Evolutionary conservation across 2,329 filamentous ascomycete species (phyloP).

Genomic region (Cordyceps pruinosa): DNA sequence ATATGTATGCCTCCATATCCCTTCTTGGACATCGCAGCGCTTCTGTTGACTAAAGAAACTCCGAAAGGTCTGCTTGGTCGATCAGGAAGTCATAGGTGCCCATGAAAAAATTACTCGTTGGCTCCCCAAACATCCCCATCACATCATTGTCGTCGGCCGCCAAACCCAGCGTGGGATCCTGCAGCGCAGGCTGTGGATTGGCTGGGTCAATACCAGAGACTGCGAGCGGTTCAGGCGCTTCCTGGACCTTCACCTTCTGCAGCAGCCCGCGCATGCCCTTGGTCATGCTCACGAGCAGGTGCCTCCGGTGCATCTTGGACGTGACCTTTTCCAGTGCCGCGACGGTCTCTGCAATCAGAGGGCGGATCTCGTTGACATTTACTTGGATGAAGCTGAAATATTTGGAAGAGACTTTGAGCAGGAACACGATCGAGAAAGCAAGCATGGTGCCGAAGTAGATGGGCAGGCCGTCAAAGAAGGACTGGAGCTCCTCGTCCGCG

Average conservation of each 20-base stretch:
- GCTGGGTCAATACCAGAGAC: too few relatives aligned
- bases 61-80: slow-evolving; percentile 1
- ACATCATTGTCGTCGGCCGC: not conserved
- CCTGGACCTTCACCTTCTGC: slow-evolving; percentile 1
- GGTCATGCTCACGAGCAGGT: slow-evolving; percentile 11
- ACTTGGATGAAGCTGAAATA: slow-evolving; percentile 8
- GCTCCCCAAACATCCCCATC: slow-evolving; percentile 6
- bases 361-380: slow-evolving; percentile 1
- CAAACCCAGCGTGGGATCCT: slow-evolving; percentile 3
- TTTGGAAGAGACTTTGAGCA: slow-evolving; percentile 8
- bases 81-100: slow-evolving; percentile 10
- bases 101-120: slow-evolving; percentile 8
- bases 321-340: slow-evolving; percentile 8
- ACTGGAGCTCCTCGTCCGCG: slow-evolving; percentile 8
- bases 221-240: not conserved
- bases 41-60: not conserved
- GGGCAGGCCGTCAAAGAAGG: slow-evolving; percentile 11
- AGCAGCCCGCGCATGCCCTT: slow-evolving; percentile 11
- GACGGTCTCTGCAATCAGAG: slow-evolving; percentile 4
- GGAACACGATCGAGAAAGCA: slow-evolving; percentile 7
- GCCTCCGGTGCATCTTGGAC: slow-evolving; percentile 3
- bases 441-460: slow-evolving; percentile 11
- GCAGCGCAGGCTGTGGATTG: not conserved
- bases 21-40: not conserved
- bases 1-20: not conserved